Evolutionary conservation across 1,139 yeast species (phyloP).

Genomic region (Sugiyamaella castrensis): DNA sequence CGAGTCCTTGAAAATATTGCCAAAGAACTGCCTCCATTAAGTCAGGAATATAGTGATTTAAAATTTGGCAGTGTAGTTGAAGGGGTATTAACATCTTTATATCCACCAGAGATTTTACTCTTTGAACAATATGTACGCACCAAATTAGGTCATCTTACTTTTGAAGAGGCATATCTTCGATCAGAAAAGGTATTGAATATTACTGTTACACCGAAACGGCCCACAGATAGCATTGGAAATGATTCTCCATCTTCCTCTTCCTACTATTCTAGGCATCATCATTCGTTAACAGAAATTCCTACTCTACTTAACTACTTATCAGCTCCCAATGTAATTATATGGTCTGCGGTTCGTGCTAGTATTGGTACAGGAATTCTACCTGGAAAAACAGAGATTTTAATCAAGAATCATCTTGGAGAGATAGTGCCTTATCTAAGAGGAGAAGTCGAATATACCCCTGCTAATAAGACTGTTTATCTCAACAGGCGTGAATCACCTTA

Average conservation of each 20-base stretch:
- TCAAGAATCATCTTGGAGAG: slow-evolving; percentile 52
- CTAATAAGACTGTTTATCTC: slow-evolving; percentile 40
- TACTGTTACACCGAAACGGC: slow-evolving; percentile 72
- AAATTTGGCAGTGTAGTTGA: slow-evolving; percentile 34
- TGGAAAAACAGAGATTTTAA: slow-evolving; percentile 54
- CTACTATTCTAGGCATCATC: background rate
- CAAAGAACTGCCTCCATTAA: slow-evolving; percentile 47
- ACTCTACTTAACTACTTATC: slow-evolving; percentile 80
- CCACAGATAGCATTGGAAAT: background rate
- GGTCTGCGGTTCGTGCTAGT: slow-evolving; percentile 74
- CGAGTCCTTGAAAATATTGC: slow-evolving; percentile 37
- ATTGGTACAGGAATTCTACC: slow-evolving; percentile 67
- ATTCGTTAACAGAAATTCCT: slow-evolving; percentile 46
- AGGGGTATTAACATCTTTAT: slow-evolving; percentile 55
- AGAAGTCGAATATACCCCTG: slow-evolving; percentile 43
- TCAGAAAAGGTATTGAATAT: slow-evolving; percentile 80
- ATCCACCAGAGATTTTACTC: slow-evolving; percentile 77
- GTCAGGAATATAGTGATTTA: slow-evolving; percentile 26
- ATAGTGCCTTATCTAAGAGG: slow-evolving; percentile 30
- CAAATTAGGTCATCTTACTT: slow-evolving; percentile 80
- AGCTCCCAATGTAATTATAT: slow-evolving; percentile 82
- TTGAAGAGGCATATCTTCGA: slow-evolving; percentile 83
- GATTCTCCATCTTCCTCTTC: background rate
- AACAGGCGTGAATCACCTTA: slow-evolving; percentile 62
- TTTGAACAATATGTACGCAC: slow-evolving; percentile 76